Evolutionary conservation across 2,329 filamentous ascomycete genomes (phyloP).

Genomic region (Hypoxylon sp.): DNA sequence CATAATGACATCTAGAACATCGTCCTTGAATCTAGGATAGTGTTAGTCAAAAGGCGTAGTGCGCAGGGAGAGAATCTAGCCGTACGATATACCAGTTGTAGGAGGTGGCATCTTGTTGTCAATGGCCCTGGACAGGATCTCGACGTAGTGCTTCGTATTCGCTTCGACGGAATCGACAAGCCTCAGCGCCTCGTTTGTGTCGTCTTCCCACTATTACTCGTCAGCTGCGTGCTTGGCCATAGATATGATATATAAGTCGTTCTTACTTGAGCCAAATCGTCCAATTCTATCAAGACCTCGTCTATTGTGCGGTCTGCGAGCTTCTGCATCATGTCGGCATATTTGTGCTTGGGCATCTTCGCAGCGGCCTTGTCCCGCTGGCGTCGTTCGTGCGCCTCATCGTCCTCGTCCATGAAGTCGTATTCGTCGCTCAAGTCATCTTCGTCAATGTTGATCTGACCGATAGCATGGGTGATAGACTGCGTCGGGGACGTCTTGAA

Average conservation of each 20-base stretch:
- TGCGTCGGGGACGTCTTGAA: constrained; percentile 83
- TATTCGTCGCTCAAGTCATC: constrained; percentile 89
- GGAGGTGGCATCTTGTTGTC: constrained; percentile 86
- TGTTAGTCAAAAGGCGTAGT: constrained; percentile 40
- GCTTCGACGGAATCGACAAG: constrained; percentile 85
- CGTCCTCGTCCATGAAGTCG: constrained; percentile 88
- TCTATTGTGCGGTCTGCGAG: constrained; percentile 80
- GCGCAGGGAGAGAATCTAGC: constrained; percentile 13
- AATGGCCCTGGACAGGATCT: constrained; percentile 86
- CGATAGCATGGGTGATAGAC: constrained; percentile 80
- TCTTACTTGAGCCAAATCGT: constrained; percentile 80
- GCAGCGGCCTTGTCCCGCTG: constrained; percentile 58
- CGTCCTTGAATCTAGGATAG: constrained; percentile 86
- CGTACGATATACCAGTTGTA: constrained; percentile 77
- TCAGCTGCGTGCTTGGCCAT: constrained; percentile 6
- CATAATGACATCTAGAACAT: constrained; percentile 96
- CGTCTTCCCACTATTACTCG: constrained; percentile 75
- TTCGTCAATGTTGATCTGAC: constrained; percentile 85
- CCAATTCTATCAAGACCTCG: constrained; percentile 85
- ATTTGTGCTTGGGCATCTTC: constrained; percentile 77
- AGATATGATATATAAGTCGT: not conserved
- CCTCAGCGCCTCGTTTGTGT: constrained; percentile 71
- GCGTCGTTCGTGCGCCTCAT: constrained; percentile 63
- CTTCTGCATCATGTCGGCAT: constrained; percentile 85
- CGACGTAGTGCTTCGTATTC: constrained; percentile 95